Evolutionary conservation across 345 rosid genomes (phyloP).

Genomic region (Hibiscus trionum): DNA sequence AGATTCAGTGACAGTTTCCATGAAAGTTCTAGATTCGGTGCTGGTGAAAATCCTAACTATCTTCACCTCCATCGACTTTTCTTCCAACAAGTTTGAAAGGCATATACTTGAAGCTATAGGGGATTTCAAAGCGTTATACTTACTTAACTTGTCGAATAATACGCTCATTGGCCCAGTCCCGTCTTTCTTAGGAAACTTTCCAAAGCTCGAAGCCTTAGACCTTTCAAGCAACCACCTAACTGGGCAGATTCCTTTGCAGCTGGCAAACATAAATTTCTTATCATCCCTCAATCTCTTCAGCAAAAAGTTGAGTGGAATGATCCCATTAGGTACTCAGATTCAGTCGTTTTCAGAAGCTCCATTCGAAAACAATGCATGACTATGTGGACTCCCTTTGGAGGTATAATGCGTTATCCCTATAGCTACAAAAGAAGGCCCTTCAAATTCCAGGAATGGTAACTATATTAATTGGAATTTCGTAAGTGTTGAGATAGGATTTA

Average conservation of each 20-base stretch:
- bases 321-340: constrained; percentile 22
- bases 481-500: not conserved
- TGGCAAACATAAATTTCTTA: constrained; percentile 23
- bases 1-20: constrained; percentile 25
- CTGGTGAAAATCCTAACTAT: constrained; percentile 33
- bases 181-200: constrained; percentile 14
- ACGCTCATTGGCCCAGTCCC: constrained; percentile 15
- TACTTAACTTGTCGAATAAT: constrained; percentile 30
- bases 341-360: constrained; percentile 15
- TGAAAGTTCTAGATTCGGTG: constrained; percentile 35
- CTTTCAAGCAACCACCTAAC: constrained; percentile 19
- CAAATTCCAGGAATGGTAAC: not conserved
- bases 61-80: constrained; percentile 35
- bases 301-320: constrained; percentile 17
- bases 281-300: constrained; percentile 27
- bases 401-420: not conserved
- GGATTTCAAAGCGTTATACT: constrained; percentile 10
- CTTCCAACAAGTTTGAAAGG: constrained; percentile 23
- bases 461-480: not conserved
- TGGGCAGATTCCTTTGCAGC: constrained; percentile 22
- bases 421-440: not conserved
- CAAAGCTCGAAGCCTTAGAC: constrained; percentile 25
- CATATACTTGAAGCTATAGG: constrained; percentile 18
- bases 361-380: constrained; percentile 16
- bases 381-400: constrained; percentile 22